Conservation (phyloP, 352 stramenopile genomes). For the Phytophthora pistaciae region DNA sequence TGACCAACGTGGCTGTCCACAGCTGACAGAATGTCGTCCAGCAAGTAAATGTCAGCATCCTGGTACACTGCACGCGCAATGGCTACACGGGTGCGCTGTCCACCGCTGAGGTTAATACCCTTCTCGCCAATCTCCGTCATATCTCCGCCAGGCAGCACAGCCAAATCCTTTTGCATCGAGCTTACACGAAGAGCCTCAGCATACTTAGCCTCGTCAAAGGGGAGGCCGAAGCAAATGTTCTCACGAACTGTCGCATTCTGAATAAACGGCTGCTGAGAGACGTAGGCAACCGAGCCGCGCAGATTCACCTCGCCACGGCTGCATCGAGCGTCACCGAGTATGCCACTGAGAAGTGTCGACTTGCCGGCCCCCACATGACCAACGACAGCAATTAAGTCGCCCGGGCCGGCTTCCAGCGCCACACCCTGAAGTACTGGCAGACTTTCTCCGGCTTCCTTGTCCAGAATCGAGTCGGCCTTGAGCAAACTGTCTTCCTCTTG, state of each 20-base stretch:
- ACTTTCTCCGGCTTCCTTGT: conserved; percentile 26
- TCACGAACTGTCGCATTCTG: conserved; percentile 96
- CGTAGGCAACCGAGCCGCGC: conserved; percentile 93
- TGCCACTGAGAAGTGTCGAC: conserved; percentile 74
- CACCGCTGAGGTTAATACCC: conserved; percentile 95
- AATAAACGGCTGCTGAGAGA: conserved; percentile 97
- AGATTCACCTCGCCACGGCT: conserved; percentile 63
- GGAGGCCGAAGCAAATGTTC: conserved; percentile 97
- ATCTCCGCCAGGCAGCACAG: conserved; percentile 84
- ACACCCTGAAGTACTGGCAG: conserved; percentile 58
- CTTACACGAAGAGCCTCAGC: conserved; percentile 61
- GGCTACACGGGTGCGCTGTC: conserved; percentile 91
- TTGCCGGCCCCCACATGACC: conserved; percentile 73
- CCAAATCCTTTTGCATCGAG: conserved; percentile 63
- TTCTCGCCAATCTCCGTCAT: conserved; percentile 97
- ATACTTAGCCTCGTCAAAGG: conserved; percentile 73
- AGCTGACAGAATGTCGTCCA: conserved; percentile 95
- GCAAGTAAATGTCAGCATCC: conserved; percentile 88
- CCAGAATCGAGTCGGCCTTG: conserved; percentile 37
- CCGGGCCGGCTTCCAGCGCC: conserved; percentile 69
- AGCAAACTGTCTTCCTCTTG: conserved; percentile 41
- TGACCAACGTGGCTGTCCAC: conserved; percentile 96
- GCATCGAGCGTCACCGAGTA: conserved; percentile 69
- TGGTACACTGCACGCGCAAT: conserved; percentile 86
- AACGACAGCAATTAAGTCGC: conserved; percentile 71